A percentile compares a stretch with the other conserved stretches of the same genome.
Evolutionary conservation across 805 yeast species (phyloP).

Genomic region (Wickerhamiella brachini): DNA sequence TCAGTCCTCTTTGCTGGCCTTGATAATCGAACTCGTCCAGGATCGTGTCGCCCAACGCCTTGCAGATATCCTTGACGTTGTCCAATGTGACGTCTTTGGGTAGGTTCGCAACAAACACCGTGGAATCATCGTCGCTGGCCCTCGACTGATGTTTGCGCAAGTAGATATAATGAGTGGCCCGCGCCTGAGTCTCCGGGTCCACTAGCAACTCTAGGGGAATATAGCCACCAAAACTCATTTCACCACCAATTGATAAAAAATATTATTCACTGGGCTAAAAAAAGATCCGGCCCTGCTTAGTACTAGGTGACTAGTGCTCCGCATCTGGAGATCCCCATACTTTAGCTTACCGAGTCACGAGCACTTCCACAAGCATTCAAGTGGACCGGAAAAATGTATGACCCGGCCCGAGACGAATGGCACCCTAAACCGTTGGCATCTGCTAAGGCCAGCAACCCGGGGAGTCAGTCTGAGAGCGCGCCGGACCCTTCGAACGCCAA

Average conservation of each 20-base stretch:
- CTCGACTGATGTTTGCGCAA: slow-evolving; percentile 40
- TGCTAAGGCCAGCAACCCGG: not conserved
- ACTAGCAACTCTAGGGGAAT: not conserved
- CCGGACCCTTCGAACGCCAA: not conserved
- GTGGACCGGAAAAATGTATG: slow-evolving; percentile 11
- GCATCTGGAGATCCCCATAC: not conserved
- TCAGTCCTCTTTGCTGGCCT: slow-evolving; percentile 38
- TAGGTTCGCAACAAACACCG: slow-evolving; percentile 63
- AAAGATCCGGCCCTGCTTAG: not conserved
- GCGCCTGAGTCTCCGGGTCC: slow-evolving; percentile 1
- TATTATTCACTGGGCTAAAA: not conserved
- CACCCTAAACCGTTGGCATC: not conserved
- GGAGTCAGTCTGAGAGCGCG: not conserved
- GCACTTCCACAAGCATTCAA: no score
- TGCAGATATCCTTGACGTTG: slow-evolving; percentile 42
- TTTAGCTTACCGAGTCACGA: not conserved
- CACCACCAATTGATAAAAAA: not conserved
- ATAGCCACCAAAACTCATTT: not conserved
- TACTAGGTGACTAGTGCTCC: no score
- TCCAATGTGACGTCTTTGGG: slow-evolving; percentile 49
- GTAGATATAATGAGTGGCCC: slow-evolving; percentile 40
- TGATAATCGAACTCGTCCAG: slow-evolving; percentile 23
- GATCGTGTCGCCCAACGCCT: slow-evolving; percentile 32
- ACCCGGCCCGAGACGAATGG: slow-evolving; percentile 19
- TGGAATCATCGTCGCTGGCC: slow-evolving; percentile 31